Conservation (phyloP, 148 eudicot species). For the Chenopodium album region DNA sequence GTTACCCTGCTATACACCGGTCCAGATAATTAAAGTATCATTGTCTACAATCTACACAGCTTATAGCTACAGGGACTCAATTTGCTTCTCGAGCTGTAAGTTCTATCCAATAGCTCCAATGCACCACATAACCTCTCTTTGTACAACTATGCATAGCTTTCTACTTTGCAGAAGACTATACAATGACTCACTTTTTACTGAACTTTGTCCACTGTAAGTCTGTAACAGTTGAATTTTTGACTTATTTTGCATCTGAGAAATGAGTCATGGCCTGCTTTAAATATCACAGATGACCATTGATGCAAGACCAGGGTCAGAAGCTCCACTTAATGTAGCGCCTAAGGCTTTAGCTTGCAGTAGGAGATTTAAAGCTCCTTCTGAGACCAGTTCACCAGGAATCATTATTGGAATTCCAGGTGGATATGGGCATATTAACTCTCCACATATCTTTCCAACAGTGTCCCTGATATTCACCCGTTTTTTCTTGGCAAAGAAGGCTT, state of each 20-base stretch:
- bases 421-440: constrained; percentile 76
- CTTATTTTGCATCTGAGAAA: neutral
- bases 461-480: constrained; percentile 41
- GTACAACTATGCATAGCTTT: neutral
- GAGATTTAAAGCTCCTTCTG: neutral
- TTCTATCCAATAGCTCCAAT: neutral
- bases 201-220: neutral
- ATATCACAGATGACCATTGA: constrained; percentile 49
- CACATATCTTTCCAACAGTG: constrained; percentile 61
- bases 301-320: constrained; percentile 45
- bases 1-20: neutral
- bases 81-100: neutral
- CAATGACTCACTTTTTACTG: neutral
- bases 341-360: constrained; percentile 10
- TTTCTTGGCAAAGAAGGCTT: constrained; percentile 67
- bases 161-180: neutral
- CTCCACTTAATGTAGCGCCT: constrained; percentile 56
- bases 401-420: constrained; percentile 75
- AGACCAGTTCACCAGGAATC: constrained; percentile 36
- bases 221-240: neutral
- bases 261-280: neutral
- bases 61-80: neutral
- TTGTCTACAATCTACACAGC: neutral
- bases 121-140: neutral
- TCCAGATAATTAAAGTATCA: neutral